These are phyloP conservation scores for Fusarium napiforme DNA, from an alignment of 2,329 filamentous ascomycete species.

Conservation along the genomic window DNA sequence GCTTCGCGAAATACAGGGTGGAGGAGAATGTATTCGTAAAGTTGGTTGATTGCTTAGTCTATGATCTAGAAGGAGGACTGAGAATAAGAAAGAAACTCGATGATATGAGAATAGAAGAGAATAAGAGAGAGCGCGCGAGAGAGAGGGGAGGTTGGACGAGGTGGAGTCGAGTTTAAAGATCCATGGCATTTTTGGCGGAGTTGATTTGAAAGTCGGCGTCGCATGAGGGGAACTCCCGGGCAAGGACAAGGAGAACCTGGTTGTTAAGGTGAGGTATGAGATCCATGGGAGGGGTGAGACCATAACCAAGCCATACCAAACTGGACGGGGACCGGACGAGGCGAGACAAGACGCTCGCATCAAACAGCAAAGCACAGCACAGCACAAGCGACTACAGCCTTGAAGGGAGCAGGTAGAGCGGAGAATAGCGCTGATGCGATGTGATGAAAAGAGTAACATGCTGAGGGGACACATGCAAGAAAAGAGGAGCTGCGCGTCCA, in stretches of 20 bases:
- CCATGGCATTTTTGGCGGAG: constrained; percentile 37
- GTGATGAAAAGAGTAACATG: constrained; percentile 4
- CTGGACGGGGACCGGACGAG: constrained; percentile 25
- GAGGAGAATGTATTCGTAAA: not conserved
- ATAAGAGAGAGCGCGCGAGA: constrained; percentile 8
- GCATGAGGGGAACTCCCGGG: constrained; percentile 36
- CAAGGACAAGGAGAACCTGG: constrained; percentile 37
- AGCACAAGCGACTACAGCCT: constrained; percentile 31
- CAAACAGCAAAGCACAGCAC: constrained; percentile 5
- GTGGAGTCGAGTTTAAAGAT: constrained; percentile 46
- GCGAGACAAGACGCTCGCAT: constrained; percentile 31
- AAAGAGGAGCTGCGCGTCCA: constrained; percentile 13
- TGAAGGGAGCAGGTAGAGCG: constrained; percentile 10
- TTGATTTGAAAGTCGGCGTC: constrained; percentile 22
- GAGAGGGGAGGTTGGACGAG: constrained; percentile 40
- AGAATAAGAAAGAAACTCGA: constrained; percentile 14
- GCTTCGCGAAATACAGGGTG: not conserved
- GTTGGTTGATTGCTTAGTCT: constrained; percentile 9
- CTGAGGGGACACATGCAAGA: not conserved
- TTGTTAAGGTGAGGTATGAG: constrained; percentile 36
- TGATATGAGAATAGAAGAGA: constrained; percentile 30
- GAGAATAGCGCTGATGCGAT: constrained; percentile 14
- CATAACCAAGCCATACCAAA: constrained; percentile 13
- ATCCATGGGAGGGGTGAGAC: constrained; percentile 41
- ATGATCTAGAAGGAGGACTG: not conserved